Evolutionary conservation across 805 yeast genomes (phyloP).

Genomic region (Wickerhamiella lipophila): DNA sequence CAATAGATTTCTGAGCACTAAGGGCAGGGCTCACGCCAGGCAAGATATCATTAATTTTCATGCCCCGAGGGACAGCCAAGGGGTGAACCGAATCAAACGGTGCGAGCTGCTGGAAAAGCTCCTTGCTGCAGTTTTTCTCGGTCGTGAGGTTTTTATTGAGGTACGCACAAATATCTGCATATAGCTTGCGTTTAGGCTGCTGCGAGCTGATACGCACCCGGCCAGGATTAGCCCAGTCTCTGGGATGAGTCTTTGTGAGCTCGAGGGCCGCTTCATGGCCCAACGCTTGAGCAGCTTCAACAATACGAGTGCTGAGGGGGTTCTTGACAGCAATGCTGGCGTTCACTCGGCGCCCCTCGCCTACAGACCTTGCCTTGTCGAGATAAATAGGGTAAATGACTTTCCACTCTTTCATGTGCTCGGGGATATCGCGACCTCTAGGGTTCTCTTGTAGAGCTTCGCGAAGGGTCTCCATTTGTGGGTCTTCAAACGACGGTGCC

Average conservation of each 20-base stretch:
- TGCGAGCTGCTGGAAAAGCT: constrained; percentile 20
- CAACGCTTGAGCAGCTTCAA: constrained; percentile 48
- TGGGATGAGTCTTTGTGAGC: constrained; percentile 83
- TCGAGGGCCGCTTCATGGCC: constrained; percentile 28
- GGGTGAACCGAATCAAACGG: constrained; percentile 30
- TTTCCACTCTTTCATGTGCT: constrained; percentile 52
- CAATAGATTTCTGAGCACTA: constrained; percentile 75
- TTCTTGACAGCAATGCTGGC: constrained; percentile 58
- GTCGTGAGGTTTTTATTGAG: constrained; percentile 59
- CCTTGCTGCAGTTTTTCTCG: constrained; percentile 37
- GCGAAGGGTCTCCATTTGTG: constrained; percentile 1
- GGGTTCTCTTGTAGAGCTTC: constrained; percentile 21
- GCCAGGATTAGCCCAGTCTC: constrained; percentile 97
- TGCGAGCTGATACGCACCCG: constrained; percentile 67
- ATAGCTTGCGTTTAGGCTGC: constrained; percentile 48
- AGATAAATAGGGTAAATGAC: constrained; percentile 85
- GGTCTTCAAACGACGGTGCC: constrained; percentile 10
- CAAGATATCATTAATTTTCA: constrained; percentile 71
- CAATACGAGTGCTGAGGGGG: constrained; percentile 73
- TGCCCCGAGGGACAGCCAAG: constrained; percentile 71
- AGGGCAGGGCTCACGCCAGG: constrained; percentile 77
- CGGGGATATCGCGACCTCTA: constrained; percentile 45
- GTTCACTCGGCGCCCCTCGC: constrained; percentile 75
- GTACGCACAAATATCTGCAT: constrained; percentile 47
- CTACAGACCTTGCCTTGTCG: constrained; percentile 60